Percentiles rank a stretch among this genome's conserved stretches.
Conservation (phyloP, 176 grass and related monocot genomes). For the Aegilops umbellulata region DNA sequence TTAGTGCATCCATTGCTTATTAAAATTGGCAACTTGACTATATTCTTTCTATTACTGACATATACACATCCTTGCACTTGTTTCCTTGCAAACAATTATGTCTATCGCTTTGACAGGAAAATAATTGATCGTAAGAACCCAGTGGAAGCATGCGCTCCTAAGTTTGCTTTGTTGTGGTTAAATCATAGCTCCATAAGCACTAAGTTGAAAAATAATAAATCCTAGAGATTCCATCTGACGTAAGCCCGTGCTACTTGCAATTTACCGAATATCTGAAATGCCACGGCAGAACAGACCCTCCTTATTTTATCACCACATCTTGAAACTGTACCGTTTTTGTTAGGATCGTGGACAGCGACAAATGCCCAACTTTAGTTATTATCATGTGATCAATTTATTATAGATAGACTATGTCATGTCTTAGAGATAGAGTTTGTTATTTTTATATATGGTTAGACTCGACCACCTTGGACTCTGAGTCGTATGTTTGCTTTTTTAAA, state of each 20-base stretch:
- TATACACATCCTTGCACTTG: background rate
- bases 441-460: background rate
- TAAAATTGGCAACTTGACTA: background rate
- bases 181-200: background rate
- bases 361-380: background rate
- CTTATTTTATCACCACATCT: background rate
- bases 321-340: background rate
- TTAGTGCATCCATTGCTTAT: background rate
- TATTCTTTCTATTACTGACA: background rate
- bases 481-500: no score
- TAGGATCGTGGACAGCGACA: background rate
- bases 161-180: slow-evolving; percentile 13
- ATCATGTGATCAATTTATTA: background rate
- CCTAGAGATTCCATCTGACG: background rate
- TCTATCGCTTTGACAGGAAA: background rate
- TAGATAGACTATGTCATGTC: background rate
- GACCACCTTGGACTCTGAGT: no score
- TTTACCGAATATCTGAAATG: background rate
- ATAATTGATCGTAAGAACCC: slow-evolving; percentile 8
- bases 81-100: background rate
- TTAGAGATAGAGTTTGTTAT: background rate
- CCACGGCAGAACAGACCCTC: background rate
- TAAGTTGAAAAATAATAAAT: background rate
- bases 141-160: slow-evolving; percentile 11
- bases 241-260: background rate